Evolutionary conservation across 2,329 filamentous ascomycete species (phyloP).

Genomic region (Elsinoe perseae): DNA sequence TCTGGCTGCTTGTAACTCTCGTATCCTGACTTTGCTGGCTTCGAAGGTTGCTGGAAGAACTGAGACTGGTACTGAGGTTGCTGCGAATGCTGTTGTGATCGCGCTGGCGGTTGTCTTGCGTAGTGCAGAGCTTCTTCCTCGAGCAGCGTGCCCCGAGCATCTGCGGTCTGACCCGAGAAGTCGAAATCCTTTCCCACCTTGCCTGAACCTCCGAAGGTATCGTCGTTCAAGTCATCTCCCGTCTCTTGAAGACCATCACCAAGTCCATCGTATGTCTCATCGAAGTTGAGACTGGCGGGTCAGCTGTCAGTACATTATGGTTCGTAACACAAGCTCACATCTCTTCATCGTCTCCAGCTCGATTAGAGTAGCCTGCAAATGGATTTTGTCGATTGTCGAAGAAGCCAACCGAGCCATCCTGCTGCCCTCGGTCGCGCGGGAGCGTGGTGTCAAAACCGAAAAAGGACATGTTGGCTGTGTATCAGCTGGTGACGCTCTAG

Average conservation of each 20-base stretch:
- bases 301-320: conserved; percentile 25
- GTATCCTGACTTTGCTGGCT: conserved; percentile 72
- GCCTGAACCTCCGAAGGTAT: conserved; percentile 63
- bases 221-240: conserved; percentile 91
- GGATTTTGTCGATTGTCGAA: conserved; percentile 70
- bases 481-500: background rate
- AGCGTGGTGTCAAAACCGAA: conserved; percentile 75
- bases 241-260: conserved; percentile 86
- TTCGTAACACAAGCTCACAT: conserved; percentile 38
- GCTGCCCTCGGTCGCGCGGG: conserved; percentile 56
- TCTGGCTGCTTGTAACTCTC: conserved; percentile 82
- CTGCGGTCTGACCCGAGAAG: conserved; percentile 87
- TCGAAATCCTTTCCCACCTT: conserved; percentile 87
- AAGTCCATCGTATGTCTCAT: conserved; percentile 94
- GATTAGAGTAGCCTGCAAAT: conserved; percentile 68
- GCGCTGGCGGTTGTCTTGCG: conserved; percentile 59
- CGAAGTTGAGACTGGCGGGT: conserved; percentile 65
- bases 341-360: conserved; percentile 51
- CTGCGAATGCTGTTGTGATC: conserved; percentile 28
- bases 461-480: conserved; percentile 59
- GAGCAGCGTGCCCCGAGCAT: conserved; percentile 75
- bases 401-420: conserved; percentile 54
- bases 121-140: conserved; percentile 84
- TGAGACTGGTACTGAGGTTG: conserved; percentile 28
- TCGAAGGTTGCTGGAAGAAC: conserved; percentile 40